Evolutionary conservation across 352 stramenopile species (phyloP).

Genomic region (Globisporangium apiculatum): DNA sequence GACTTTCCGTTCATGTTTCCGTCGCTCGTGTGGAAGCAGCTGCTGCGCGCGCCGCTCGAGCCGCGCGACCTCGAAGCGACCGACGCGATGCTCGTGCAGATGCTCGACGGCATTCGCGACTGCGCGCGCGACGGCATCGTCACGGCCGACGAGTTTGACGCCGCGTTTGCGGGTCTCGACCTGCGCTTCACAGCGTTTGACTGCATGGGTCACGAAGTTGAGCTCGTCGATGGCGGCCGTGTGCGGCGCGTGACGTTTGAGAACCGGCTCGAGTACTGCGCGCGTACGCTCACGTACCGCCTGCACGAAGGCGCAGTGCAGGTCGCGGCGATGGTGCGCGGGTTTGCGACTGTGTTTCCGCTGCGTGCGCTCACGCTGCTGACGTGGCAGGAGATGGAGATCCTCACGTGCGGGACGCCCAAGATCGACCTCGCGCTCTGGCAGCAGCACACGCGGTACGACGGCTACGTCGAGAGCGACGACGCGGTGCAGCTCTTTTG

Average conservation of each 20-base stretch:
- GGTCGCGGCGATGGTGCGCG: constrained; percentile 66
- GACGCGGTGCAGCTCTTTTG: constrained; percentile 86
- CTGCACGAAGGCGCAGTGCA: constrained; percentile 73
- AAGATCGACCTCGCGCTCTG: constrained; percentile 89
- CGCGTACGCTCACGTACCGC: constrained; percentile 67
- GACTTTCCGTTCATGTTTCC: constrained; percentile 91
- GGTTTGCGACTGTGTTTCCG: constrained; percentile 81
- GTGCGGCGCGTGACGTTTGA: constrained; percentile 66
- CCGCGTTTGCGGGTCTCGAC: constrained; percentile 71
- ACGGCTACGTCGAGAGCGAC: constrained; percentile 83
- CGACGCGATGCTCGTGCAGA: constrained; percentile 88
- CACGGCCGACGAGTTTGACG: constrained; percentile 70
- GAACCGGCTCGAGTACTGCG: constrained; percentile 83
- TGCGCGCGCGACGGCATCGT: constrained; percentile 81
- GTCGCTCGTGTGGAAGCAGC: constrained; percentile 91
- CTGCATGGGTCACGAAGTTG: constrained; percentile 75
- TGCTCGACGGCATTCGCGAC: constrained; percentile 79
- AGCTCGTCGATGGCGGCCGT: constrained; percentile 74
- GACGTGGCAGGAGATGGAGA: constrained; percentile 89
- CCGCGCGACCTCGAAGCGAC: constrained; percentile 82
- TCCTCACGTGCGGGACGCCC: constrained; percentile 86
- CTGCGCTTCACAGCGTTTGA: constrained; percentile 77
- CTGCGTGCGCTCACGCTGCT: constrained; percentile 82
- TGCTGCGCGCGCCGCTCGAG: constrained; percentile 77
- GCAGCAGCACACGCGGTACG: constrained; percentile 83